phyloP scores from a whole-genome alignment of 73 alveolate genomes.

The Tetrahymena elliotti region DNA sequence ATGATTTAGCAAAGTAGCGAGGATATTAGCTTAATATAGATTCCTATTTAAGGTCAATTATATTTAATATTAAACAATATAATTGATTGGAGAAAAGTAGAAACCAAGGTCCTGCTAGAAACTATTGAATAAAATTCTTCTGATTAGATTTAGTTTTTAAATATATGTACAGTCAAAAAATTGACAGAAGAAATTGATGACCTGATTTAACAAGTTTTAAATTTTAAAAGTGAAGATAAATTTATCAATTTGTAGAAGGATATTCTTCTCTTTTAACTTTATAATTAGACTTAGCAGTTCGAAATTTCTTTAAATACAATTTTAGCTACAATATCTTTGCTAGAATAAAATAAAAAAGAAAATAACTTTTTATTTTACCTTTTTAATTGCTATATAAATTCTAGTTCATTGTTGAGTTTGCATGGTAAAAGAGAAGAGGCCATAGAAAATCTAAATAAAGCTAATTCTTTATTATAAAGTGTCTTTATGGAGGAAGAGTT shows the following conservation, averaged over 20 bases:
- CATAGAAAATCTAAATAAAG: not conserved
- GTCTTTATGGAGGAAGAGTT: not conserved
- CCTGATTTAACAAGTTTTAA: not conserved
- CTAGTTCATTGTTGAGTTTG: not conserved
- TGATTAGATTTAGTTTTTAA: not conserved
- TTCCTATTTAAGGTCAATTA: not conserved
- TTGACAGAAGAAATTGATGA: not conserved
- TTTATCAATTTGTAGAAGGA: not conserved
- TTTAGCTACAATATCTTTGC: not conserved
- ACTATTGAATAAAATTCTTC: not conserved
- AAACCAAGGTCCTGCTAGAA: not conserved
- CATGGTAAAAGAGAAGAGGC: not conserved
- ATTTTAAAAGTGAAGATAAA: not conserved
- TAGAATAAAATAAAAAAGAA: not conserved
- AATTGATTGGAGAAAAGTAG: not conserved
- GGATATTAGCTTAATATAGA: not conserved
- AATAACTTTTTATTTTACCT: not conserved
- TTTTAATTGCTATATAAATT: not conserved
- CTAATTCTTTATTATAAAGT: not conserved
- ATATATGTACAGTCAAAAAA: not conserved
- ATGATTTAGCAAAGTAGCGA: not conserved
- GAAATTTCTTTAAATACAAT: not conserved
- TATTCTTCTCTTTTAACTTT: not conserved
- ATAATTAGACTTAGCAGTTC: not conserved
- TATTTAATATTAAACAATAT: not conserved